Base-by-base conservation (phyloP, 768 basidiomycete genomes). In the Hygrocybe coccinea region DNA sequence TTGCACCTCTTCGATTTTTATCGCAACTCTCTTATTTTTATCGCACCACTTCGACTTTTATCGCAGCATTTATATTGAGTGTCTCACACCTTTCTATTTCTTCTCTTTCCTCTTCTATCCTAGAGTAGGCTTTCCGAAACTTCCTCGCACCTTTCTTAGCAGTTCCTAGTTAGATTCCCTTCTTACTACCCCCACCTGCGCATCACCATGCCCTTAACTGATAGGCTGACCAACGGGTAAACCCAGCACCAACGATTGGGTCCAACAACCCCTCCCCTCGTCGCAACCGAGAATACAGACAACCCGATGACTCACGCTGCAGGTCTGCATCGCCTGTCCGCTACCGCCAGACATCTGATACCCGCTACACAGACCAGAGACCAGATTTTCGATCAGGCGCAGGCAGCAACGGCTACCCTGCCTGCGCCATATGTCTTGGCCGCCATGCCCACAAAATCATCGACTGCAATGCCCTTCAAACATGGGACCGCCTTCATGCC, bases 381-480 rank as follows among this genome's bases (percentile, higher is more conserved):
- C 44, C n/a, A 17, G 44, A 11, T 46, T 46, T 46, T 46, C 44
- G 5, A 12, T 2, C n/a, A 12, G 22, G 44, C 12, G 21, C 44
- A 6, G 17, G 17, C 44, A n/a, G n/a, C 15, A 33, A 50, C 48
- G 38, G 41, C 54, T 54, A 54, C 4, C 59, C 63, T 4, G 66
- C 61, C 39, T 76, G 72, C n/a, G n/a, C n/a, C n/a, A n/a, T n/a
- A n/a, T n/a, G n/a, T n/a, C n/a, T n/a, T n/a, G n/a, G n/a, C n/a
- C n/a, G n/a, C 54, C 61, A 63, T 43, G 51, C 35, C 0, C 70
- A 74, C 59, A 46, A 65, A 12, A 38, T 65, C 36, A 21, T 35
- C 2, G 36, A 57, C 0, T 75, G 70, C 49, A 5, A 1, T 0
- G 25, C 63, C 1, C 17, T 48, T 0, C 52, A 33, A 0, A 46